Percentiles rank a stretch among this genome's conserved stretches.
phyloP scores from a whole-genome alignment of 176 grass and related monocot genomes.

The Avena atlantica region DNA sequence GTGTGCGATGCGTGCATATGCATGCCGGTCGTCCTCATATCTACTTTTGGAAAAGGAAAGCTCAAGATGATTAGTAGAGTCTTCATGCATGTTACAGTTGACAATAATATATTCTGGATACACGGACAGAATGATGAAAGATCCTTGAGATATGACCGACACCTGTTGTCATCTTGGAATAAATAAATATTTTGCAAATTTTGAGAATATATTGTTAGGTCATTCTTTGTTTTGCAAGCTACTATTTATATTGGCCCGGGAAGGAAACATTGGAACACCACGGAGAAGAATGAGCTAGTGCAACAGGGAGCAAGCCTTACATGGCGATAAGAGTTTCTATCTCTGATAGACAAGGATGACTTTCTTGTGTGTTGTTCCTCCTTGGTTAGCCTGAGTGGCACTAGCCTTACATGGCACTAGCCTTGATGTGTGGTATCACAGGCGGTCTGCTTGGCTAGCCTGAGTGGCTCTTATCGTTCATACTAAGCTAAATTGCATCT shows the following conservation, averaged over 20 bases:
- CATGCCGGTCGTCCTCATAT: neutral
- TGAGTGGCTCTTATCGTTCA: constrained; percentile 36
- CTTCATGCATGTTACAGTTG: neutral
- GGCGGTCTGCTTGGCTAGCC: constrained; percentile 47
- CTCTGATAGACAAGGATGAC: constrained; percentile 47
- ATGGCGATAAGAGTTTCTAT: constrained; percentile 35
- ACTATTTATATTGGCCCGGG: constrained; percentile 3
- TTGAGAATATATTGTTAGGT: constrained; percentile 21
- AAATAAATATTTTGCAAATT: neutral
- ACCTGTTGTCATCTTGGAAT: neutral
- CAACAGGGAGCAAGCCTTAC: constrained; percentile 36
- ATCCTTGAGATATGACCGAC: neutral
- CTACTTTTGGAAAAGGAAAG: constrained; percentile 16
- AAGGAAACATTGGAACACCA: neutral
- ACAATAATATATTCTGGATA: constrained; percentile 22
- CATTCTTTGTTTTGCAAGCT: neutral
- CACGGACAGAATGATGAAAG: constrained; percentile 1
- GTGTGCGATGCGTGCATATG: neutral
- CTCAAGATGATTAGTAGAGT: neutral
- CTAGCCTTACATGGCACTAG: neutral
- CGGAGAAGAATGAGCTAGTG: neutral
- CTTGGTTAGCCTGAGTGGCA: neutral
- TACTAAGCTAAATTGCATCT: constrained; percentile 25
- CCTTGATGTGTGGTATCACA: constrained; percentile 20
- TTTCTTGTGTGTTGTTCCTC: constrained; percentile 34